Percentiles rank a stretch among this genome's conserved stretches.
These are phyloP conservation scores for Neopestalotiopsis rosae DNA, from an alignment of 2,329 filamentous ascomycete genomes.

Conservation along the genomic window DNA sequence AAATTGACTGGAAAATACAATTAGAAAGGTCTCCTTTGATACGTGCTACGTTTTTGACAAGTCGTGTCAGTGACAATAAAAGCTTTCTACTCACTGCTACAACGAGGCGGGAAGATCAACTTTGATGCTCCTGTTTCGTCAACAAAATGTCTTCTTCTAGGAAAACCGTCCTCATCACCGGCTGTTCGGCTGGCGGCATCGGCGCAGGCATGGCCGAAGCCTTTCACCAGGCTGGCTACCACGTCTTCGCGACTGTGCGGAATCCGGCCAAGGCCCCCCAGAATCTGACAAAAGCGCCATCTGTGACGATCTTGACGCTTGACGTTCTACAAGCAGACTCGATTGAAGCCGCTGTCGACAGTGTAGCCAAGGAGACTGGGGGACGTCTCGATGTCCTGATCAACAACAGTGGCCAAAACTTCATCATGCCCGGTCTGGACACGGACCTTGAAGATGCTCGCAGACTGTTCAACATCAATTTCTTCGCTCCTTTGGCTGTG, in stretches of 20 bases:
- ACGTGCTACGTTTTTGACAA: no score
- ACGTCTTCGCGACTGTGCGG: constrained; percentile 16
- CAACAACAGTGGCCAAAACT: constrained; percentile 30
- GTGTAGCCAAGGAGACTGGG: background rate
- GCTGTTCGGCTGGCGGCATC: background rate
- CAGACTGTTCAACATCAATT: constrained; percentile 18
- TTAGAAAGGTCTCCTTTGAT: no score
- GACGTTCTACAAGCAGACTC: constrained; percentile 22
- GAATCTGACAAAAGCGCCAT: constrained; percentile 13
- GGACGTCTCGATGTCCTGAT: constrained; percentile 1
- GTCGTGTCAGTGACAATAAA: no score
- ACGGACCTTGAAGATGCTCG: background rate
- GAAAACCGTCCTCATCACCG: constrained; percentile 6
- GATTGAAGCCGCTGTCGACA: constrained; percentile 25
- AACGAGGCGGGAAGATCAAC: no score
- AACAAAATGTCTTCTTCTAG: background rate
- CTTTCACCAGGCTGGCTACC: constrained; percentile 3
- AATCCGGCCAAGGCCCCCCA: constrained; percentile 16
- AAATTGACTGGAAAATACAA: no score
- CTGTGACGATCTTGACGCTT: constrained; percentile 20
- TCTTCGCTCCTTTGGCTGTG: constrained; percentile 17
- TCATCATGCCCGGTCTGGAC: constrained; percentile 24
- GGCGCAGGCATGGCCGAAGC: background rate
- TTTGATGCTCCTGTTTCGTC: no score
- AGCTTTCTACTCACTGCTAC: no score